A percentile compares a stretch with the other conserved stretches of the same genome.
phyloP scores from a whole-genome alignment of 2,329 filamentous ascomycete species.

The Seiridium cupressi region DNA sequence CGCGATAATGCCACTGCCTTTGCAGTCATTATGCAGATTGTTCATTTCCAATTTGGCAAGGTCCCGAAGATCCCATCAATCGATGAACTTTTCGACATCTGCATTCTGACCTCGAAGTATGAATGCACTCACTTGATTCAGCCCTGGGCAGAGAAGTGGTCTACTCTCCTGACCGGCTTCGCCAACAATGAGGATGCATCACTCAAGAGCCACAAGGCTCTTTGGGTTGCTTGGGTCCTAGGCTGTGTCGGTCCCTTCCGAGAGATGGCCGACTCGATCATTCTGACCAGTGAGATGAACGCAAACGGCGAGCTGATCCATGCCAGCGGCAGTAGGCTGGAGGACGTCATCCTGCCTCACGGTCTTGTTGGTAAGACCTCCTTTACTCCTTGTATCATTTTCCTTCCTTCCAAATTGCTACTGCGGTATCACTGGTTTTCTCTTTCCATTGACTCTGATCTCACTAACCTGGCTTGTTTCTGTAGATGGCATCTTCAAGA shows the following conservation, averaged over 20 bases:
- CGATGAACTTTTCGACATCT: slow-evolving; percentile 19
- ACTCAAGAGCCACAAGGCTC: slow-evolving; percentile 17
- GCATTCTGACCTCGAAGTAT: slow-evolving; percentile 15
- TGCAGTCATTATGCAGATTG: slow-evolving; percentile 17
- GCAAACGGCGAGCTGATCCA: slow-evolving; percentile 18
- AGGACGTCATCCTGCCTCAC: slow-evolving; percentile 18
- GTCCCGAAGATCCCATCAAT: slow-evolving; percentile 15
- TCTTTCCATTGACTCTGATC: neutral
- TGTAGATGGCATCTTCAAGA: slow-evolving; percentile 13
- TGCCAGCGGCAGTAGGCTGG: slow-evolving; percentile 12
- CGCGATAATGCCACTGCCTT: slow-evolving; percentile 17
- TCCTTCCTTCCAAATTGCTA: too few species aligned
- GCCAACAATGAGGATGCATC: slow-evolving; percentile 4
- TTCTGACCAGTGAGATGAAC: slow-evolving; percentile 17
- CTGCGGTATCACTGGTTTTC: neutral
- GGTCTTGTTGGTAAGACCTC: slow-evolving; percentile 17
- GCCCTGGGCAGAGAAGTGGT: slow-evolving; percentile 22
- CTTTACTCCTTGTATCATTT: too few species aligned
- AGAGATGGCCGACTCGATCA: slow-evolving; percentile 19
- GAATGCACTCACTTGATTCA: slow-evolving; percentile 19
- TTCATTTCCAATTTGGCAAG: slow-evolving; percentile 20
- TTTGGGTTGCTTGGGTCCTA: slow-evolving; percentile 21
- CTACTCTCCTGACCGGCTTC: slow-evolving; percentile 9
- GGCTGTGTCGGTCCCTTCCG: slow-evolving; percentile 18
- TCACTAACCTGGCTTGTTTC: neutral